Conservation (phyloP, 441 rosid genomes). For the Erysimum pusillum region DNA sequence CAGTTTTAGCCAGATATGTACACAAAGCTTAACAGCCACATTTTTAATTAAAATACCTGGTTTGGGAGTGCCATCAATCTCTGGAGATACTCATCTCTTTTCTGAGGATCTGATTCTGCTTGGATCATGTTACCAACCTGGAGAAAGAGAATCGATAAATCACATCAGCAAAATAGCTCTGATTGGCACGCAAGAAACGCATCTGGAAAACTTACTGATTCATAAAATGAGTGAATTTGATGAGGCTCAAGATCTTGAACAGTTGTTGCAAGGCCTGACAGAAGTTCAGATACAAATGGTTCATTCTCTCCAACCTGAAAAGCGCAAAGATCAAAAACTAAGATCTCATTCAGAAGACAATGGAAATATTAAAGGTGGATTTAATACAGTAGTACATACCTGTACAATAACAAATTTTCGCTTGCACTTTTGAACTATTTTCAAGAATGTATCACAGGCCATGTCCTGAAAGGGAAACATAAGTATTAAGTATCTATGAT, state of each 20-base stretch:
- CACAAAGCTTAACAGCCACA: constrained; percentile 12
- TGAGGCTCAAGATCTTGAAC: constrained; percentile 99
- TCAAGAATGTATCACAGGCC: constrained; percentile 99
- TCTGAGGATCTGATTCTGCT: constrained; percentile 97
- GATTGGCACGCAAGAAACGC: constrained; percentile 6
- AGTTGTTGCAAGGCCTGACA: constrained; percentile 89
- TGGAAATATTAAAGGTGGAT: constrained; percentile 24
- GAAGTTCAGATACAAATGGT: constrained; percentile 98
- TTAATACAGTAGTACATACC: constrained; percentile 56
- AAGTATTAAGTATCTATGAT: constrained; percentile 17
- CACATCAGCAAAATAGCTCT: constrained; percentile 16
- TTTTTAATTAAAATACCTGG: constrained; percentile 61
- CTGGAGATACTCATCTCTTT: constrained; percentile 95
- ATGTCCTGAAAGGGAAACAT: constrained; percentile 74
- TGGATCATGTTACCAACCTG: constrained; percentile 99
- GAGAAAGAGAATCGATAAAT: constrained; percentile 32
- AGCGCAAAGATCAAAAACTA: constrained; percentile 31
- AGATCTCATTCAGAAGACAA: constrained; percentile 20
- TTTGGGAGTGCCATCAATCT: constrained; percentile 98
- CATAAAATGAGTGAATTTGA: constrained; percentile 98
- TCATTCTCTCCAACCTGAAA: constrained; percentile 97
- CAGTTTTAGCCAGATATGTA: constrained; percentile 32
- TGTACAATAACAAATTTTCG: constrained; percentile 96
- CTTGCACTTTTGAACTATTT: constrained; percentile 99
- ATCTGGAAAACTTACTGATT: constrained; percentile 70